Conservation (phyloP, 2,329 filamentous ascomycete genomes). For the Stachybotrys elegans region DNA sequence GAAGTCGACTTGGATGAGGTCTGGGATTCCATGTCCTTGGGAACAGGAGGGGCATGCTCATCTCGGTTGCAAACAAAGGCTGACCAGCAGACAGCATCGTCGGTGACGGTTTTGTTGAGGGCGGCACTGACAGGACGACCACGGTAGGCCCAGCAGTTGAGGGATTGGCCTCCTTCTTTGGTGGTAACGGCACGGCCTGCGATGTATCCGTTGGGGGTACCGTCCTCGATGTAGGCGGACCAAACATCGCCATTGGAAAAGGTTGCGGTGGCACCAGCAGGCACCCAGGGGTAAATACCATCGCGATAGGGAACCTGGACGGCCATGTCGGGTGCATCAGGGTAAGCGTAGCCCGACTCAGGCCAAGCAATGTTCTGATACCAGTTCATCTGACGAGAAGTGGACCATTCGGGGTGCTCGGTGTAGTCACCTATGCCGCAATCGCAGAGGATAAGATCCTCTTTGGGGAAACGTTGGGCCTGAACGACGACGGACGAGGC, state of each 20-base stretch:
- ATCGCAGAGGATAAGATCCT: constrained; percentile 35
- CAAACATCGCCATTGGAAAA: constrained; percentile 34
- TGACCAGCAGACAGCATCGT: constrained; percentile 32
- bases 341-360: constrained; percentile 25
- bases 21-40: constrained; percentile 28
- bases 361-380: constrained; percentile 34
- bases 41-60: constrained; percentile 24
- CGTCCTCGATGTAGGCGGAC: constrained; percentile 36
- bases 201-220: constrained; percentile 33
- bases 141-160: constrained; percentile 37
- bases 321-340: constrained; percentile 30
- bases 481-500: constrained; percentile 15
- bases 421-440: constrained; percentile 37
- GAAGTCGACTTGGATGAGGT: constrained; percentile 28
- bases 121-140: constrained; percentile 32
- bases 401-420: constrained; percentile 34
- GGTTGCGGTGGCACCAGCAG: constrained; percentile 29
- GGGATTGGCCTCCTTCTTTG: constrained; percentile 31
- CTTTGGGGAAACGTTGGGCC: constrained; percentile 22
- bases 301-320: constrained; percentile 33
- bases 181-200: constrained; percentile 34
- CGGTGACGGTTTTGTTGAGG: constrained; percentile 31
- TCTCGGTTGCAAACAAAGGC: constrained; percentile 37
- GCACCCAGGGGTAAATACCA: constrained; percentile 34
- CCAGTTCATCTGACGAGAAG: constrained; percentile 40